These are phyloP conservation scores for Microbotryum intermedium DNA, from an alignment of 1,284 basidiomycete genomes.

Conservation along the genomic window DNA sequence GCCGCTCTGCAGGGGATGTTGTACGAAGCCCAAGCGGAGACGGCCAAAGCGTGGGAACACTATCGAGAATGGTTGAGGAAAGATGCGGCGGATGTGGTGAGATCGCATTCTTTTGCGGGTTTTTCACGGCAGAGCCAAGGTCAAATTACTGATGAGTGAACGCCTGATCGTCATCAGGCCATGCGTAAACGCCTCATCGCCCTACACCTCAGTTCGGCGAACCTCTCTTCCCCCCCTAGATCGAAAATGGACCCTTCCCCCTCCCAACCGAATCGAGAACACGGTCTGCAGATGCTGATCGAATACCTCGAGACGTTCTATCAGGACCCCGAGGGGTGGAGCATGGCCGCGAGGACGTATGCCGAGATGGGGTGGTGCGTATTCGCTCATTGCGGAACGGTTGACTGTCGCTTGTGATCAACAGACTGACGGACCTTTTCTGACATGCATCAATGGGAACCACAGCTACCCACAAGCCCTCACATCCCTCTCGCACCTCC, in stretches of 20 bases:
- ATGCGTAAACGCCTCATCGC: slow-evolving; percentile 47
- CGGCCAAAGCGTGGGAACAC: slow-evolving; percentile 50
- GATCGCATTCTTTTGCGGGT: slow-evolving; percentile 36
- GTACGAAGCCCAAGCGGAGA: slow-evolving; percentile 59
- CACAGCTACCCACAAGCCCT: slow-evolving; percentile 55
- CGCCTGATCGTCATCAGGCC: slow-evolving; percentile 45
- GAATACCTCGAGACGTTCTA: slow-evolving; percentile 86
- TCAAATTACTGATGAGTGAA: background rate
- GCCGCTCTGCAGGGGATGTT: slow-evolving; percentile 74
- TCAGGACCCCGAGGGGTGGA: slow-evolving; percentile 83
- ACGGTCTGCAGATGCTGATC: slow-evolving; percentile 65
- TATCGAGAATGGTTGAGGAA: slow-evolving; percentile 60
- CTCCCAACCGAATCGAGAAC: slow-evolving; percentile 36
- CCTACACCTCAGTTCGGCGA: slow-evolving; percentile 10
- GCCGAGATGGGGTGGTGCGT: slow-evolving; percentile 65
- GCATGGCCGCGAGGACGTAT: slow-evolving; percentile 85
- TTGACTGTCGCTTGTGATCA: too few relatives aligned
- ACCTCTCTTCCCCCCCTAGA: background rate
- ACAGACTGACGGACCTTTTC: too few relatives aligned
- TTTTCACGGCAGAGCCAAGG: too few relatives aligned
- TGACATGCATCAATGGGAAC: slow-evolving; percentile 36
- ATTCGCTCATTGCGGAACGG: too few relatives aligned
- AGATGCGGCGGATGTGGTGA: slow-evolving; percentile 67
- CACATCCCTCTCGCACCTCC: slow-evolving; percentile 67
- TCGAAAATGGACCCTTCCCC: slow-evolving; percentile 14